Percentiles rank a stretch among this genome's conserved stretches.
phyloP scores from a whole-genome alignment of 768 basidiomycete species.

The Russula earlei region DNA sequence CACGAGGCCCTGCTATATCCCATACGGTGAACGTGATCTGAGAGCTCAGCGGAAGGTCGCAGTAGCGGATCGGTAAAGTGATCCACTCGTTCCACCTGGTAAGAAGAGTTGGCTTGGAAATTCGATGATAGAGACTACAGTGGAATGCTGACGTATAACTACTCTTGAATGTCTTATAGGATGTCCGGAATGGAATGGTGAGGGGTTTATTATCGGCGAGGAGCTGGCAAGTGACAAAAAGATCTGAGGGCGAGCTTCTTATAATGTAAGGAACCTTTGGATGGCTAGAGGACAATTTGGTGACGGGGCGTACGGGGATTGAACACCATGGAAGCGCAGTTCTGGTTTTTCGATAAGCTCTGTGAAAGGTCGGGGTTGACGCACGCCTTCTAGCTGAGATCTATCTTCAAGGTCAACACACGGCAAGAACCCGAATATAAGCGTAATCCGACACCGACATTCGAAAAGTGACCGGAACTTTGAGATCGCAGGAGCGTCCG shows the following conservation, averaged over 20 bases:
- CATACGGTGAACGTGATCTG: conserved; percentile 93
- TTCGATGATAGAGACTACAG: not conserved
- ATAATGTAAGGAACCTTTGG: conserved; percentile 7
- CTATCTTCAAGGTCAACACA: conserved; percentile 29
- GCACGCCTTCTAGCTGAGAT: conserved; percentile 77
- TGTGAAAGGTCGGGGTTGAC: conserved; percentile 61
- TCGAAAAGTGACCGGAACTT: conserved; percentile 77
- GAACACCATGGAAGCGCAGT: conserved; percentile 76
- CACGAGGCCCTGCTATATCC: conserved; percentile 83
- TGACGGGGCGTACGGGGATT: conserved; percentile 50
- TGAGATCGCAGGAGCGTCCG: conserved; percentile 82
- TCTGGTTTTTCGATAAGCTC: conserved; percentile 81
- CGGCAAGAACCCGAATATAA: not conserved
- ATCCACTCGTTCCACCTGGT: conserved; percentile 94
- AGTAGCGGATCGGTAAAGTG: conserved; percentile 83
- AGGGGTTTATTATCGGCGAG: conserved; percentile 89
- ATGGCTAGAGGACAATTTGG: conserved; percentile 1
- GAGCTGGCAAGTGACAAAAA: conserved; percentile 89
- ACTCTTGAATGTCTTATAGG: conserved; percentile 86
- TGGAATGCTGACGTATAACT: conserved; percentile 51
- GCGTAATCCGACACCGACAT: conserved; percentile 41
- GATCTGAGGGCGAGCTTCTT: conserved; percentile 73
- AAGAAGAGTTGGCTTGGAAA: not conserved
- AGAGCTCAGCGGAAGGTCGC: conserved; percentile 81
- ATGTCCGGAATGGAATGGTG: conserved; percentile 85